Conservation (phyloP, 768 basidiomycete genomes). For the Lepiota brunneoincarnata region DNA sequence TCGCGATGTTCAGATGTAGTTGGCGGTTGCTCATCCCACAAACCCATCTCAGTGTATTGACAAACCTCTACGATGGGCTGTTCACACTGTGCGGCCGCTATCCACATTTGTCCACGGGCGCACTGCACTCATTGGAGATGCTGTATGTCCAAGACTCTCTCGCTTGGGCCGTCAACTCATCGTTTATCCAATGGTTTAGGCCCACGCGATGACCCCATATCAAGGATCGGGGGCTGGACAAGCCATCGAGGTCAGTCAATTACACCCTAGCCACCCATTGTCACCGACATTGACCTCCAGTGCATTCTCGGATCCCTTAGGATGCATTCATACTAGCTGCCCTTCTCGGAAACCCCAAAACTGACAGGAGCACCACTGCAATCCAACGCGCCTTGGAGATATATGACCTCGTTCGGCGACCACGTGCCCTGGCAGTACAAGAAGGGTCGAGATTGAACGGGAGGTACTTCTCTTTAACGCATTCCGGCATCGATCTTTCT, state of each 20-base stretch:
- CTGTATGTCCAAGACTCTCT: slow-evolving; percentile 32
- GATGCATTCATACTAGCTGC: slow-evolving; percentile 46
- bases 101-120: slow-evolving; percentile 46
- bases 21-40: slow-evolving; percentile 2
- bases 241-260: slow-evolving; percentile 25
- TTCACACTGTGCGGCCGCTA: slow-evolving; percentile 55
- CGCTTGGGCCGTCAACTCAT: no score
- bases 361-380: slow-evolving; percentile 33
- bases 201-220: slow-evolving; percentile 32
- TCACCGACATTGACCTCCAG: no score
- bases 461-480: slow-evolving; percentile 37
- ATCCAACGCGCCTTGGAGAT: slow-evolving; percentile 32
- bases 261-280: no score
- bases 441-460: slow-evolving; percentile 39
- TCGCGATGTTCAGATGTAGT: no score
- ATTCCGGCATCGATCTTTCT: slow-evolving; percentile 29
- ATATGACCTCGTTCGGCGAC: slow-evolving; percentile 50
- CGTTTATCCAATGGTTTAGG: slow-evolving; percentile 18
- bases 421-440: slow-evolving; percentile 35
- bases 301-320: slow-evolving; percentile 26
- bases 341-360: slow-evolving; percentile 45
- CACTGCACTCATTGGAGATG: slow-evolving; percentile 48
- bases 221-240: slow-evolving; percentile 29
- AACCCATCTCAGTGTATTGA: slow-evolving; percentile 47
- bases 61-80: slow-evolving; percentile 56